Base-by-base conservation (phyloP, 257 asterid genomes). In the Solanum paucissectum region DNA sequence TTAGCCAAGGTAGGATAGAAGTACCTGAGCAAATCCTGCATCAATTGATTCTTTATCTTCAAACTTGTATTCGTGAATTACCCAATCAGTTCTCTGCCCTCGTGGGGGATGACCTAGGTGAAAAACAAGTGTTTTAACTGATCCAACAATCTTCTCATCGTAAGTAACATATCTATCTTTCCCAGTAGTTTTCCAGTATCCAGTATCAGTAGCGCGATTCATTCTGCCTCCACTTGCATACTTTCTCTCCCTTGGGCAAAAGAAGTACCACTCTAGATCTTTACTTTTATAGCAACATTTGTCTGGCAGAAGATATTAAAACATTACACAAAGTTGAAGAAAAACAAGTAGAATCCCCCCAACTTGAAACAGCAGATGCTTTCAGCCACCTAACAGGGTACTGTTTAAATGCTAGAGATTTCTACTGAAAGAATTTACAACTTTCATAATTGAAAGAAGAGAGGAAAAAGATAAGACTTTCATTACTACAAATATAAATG, bases 171-270 rank as follows among this genome's bases (percentile, higher is more conserved):
- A 33, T 55, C 98, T 93, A 44, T 93, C 98, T 86, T 89, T 96
- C 72, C 99, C 99, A 1, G 99, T 96, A 81, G 98, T 91, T 87
- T 96, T 96, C 99, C 99, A 96, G 73, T 84, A 94, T 32, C 99
- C 99, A 88, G 90, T 88, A 89, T 95, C 95, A 87, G 99, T 93
- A 34, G 95, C 92, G 6, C 99, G 98, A 87, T 94, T 96, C 89
- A 93, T 94, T 87, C 98, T 93, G 33, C 20, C 72, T 64, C 99
- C 98, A 90, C 94, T 92, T 60, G 96, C 91, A 89, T 95, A 96
- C 92, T 94, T 96, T 90, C 86, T 95, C 92, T 96, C 98, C 40
- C 92, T 93, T 4, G 98, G 98, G 89, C 98, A 95, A 93, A 94
- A 96, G 91, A 96, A 96, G 91, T 91, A 95, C 99, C 99, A 96